Evolutionary conservation across 1,284 basidiomycete species (phyloP), one percentile per base, ranked within the genome.

Genomic region (Apiotrichum siamense): DNA sequence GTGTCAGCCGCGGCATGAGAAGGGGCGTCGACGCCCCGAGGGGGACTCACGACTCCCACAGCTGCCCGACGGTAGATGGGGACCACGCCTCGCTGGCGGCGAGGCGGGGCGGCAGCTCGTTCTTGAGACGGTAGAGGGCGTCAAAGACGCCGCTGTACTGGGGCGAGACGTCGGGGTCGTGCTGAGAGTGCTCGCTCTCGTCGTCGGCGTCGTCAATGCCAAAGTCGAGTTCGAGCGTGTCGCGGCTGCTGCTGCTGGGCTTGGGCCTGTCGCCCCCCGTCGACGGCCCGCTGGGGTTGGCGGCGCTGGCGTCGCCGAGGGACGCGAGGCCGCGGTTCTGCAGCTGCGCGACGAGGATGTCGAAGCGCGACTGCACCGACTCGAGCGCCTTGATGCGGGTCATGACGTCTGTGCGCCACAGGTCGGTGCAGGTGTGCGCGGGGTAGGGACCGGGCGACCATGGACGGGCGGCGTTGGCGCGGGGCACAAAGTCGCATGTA

Each of bases 391-490:
- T 57, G 24, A 60, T 42, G 0, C 55, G 55, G 18, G 31, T 26
- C 25, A 48, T 57, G 24, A 60, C 55, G 31, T 60, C 53, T 23
- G 26, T 55, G 5, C 58, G 47, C 58, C 58, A 60, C 18, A 55
- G 49, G 42, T 60, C 58, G 23, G 58, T 60, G 40, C 58, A 60
- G 3, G 52, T 55, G 35, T 55, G 58, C n/a, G 52, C 48, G 2
- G 58, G 55, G 23, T 55, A 55, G 3, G 52, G 58, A 3, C 49
- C 50, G 5, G 52, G 55, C 3, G 52, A 53, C 48, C 50, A 55
- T 4, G 50, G 52, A 1, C 53, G 29, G 6, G 58, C 55, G 13
- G 58, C 58, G 44, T 60, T 60, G 37, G 49, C 52, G 21, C 58
- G 40, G 17, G 58, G 53, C 9, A 60, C 51, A 40, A 60, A 60